Conservation (phyloP, 768 basidiomycete species). For the Rubroboletus satanas region DNA sequence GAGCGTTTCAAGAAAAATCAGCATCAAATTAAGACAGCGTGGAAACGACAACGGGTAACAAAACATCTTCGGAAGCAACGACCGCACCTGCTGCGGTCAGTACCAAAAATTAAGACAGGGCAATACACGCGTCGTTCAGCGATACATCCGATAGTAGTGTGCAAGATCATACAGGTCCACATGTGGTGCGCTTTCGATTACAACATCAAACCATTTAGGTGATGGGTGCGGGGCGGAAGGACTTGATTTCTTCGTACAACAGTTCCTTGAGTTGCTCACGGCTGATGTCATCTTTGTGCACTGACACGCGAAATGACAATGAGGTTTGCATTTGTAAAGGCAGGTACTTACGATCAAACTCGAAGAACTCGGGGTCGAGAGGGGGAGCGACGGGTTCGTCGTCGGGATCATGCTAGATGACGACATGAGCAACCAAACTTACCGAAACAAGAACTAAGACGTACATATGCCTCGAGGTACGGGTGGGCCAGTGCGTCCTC, state of each 20-base stretch:
- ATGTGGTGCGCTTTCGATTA: neutral
- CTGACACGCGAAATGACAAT: conserved; percentile 33
- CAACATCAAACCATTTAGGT: conserved; percentile 20
- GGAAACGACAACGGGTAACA: neutral
- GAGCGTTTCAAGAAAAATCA: neutral
- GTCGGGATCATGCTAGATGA: conserved; percentile 79
- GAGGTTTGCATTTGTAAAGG: neutral
- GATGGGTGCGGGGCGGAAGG: conserved; percentile 69
- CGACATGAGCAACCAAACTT: conserved; percentile 1
- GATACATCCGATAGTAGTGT: conserved; percentile 4
- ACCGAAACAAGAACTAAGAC: conserved; percentile 21
- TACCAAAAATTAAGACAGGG: conserved; percentile 1
- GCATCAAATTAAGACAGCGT: neutral
- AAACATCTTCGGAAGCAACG: neutral
- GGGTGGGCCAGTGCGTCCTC: conserved; percentile 95
- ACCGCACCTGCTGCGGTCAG: neutral
- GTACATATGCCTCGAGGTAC: conserved; percentile 87
- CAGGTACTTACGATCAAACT: conserved; percentile 77
- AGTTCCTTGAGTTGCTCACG: conserved; percentile 94
- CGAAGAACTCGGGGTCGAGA: conserved; percentile 95
- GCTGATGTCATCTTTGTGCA: conserved; percentile 94
- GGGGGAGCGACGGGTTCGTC: conserved; percentile 96
- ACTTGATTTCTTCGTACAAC: conserved; percentile 91
- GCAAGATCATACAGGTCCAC: neutral
- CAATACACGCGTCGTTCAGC: neutral